These are phyloP conservation scores for Fusarium begoniae DNA, from an alignment of 2,329 filamentous ascomycete species.

Conservation along the genomic window DNA sequence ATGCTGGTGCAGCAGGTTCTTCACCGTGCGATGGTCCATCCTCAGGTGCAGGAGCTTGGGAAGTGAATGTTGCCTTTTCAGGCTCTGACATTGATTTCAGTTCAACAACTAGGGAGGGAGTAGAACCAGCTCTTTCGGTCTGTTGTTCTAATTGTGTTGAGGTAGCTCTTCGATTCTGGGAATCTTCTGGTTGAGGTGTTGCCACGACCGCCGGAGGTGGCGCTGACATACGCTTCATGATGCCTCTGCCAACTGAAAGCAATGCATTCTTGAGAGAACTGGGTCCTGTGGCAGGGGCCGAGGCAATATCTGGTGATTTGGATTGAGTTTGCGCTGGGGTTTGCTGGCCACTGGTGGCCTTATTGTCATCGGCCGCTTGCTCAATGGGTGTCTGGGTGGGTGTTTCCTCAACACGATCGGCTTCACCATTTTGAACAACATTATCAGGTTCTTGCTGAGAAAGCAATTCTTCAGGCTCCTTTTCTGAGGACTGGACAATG, in stretches of 20 bases:
- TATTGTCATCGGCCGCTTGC: neutral
- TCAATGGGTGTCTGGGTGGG: conserved; percentile 18
- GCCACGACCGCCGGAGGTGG: conserved; percentile 12
- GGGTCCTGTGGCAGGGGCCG: neutral
- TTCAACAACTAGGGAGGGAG: conserved; percentile 27
- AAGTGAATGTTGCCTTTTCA: conserved; percentile 24
- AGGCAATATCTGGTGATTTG: neutral
- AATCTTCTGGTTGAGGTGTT: neutral
- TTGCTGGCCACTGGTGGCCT: neutral
- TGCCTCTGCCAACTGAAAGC: conserved; percentile 20
- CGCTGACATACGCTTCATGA: conserved; percentile 30
- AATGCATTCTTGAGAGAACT: neutral
- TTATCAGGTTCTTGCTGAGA: neutral
- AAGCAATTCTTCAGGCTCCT: neutral
- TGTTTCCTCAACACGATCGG: conserved; percentile 24
- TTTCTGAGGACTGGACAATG: conserved; percentile 33
- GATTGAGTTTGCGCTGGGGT: neutral
- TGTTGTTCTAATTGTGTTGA: conserved; percentile 9
- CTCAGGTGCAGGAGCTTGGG: neutral
- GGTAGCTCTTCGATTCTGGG: neutral
- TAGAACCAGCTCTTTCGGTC: conserved; percentile 10
- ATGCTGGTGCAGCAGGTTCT: neutral
- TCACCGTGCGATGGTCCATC: neutral
- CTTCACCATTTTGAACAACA: neutral
- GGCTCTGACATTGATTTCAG: conserved; percentile 20